Conservation (phyloP, 2,329 filamentous ascomycete genomes). For the Penicillium sp. region DNA sequence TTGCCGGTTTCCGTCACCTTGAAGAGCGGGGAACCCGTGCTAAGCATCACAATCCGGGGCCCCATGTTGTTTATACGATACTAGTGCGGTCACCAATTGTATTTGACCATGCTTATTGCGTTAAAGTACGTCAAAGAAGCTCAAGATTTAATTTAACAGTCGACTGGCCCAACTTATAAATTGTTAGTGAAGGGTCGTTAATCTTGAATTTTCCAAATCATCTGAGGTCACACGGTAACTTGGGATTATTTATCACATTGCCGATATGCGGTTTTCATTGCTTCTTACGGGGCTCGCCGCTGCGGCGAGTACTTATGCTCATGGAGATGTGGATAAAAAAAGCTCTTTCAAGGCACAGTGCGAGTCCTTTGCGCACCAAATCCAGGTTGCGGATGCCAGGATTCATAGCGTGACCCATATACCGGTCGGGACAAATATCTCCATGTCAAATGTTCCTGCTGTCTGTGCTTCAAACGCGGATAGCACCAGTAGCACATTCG, state of each 20-base stretch:
- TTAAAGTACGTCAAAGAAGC: background rate
- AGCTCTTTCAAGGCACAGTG: background rate
- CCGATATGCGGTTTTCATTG: background rate
- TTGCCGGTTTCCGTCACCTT: background rate
- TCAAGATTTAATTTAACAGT: background rate
- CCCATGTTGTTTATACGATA: background rate
- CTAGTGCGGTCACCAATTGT: slow-evolving; percentile 3
- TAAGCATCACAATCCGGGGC: slow-evolving; percentile 7
- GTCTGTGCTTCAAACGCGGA: background rate
- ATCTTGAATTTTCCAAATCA: background rate
- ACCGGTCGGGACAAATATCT: slow-evolving; percentile 1
- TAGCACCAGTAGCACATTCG: background rate
- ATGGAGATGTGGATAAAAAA: background rate
- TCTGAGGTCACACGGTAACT: background rate
- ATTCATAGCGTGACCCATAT: slow-evolving; percentile 6
- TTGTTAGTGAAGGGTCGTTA: background rate
- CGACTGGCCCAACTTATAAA: background rate
- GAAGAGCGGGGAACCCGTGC: background rate
- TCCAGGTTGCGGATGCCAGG: background rate
- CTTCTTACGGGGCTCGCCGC: background rate
- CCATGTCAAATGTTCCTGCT: slow-evolving; percentile 2
- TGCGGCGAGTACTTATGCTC: background rate
- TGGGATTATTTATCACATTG: background rate
- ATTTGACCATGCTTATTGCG: background rate
- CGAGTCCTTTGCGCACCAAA: slow-evolving; percentile 2